Evolutionary conservation across 805 yeast genomes (phyloP), one percentile per base, ranked within the genome.

Genomic region (Spathaspora arborariae): DNA sequence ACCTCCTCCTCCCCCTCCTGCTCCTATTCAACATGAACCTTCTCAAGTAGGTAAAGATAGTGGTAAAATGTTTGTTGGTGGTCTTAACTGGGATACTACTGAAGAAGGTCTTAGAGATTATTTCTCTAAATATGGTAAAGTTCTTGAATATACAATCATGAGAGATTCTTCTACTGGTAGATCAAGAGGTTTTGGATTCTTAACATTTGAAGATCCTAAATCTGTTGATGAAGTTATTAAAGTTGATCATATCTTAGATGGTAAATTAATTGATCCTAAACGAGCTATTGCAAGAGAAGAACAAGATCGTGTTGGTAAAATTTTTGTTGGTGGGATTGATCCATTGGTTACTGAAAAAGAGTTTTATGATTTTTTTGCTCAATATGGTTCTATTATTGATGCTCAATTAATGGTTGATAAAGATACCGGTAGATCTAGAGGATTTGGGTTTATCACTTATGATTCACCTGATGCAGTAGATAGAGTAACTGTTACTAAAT

Each of bases 211-310:
- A 43, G 85, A 83, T 51, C 78, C 96, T n/a, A 67, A 74, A 22
- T 81, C 94, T 37, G 98, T 92, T 33, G 92, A 88, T 60, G 86
- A 80, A 54, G 98, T 92, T 45, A 78, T 92, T 56, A 82, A 81
- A 54, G 82, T 86, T 50, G 94, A 87, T 60, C 99, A 92, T 64
- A 80, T 88, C 45, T 72, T 92, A 44, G 99, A 92, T 61, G 98
- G 98, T 53, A 92, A 92, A 67, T 85, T 92, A 50, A 94, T 92
- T 62, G 99, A 92, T 64, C 98, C 99, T 35, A 92, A 92, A 65
- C 80, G 98, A 59, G 97, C 99, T 20, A 92, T 92, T 58, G 97
- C 98, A 30, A 85, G 88, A 64, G 97, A 92, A 63, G 97, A 92
- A 65, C 99, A 92, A 67, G 97, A 91, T 63, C 88, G 87, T 63